Evolutionary conservation across 202 grass and related monocot species (phyloP), one percentile per base, ranked within the genome.

Genomic region (Elaeis oleifera): DNA sequence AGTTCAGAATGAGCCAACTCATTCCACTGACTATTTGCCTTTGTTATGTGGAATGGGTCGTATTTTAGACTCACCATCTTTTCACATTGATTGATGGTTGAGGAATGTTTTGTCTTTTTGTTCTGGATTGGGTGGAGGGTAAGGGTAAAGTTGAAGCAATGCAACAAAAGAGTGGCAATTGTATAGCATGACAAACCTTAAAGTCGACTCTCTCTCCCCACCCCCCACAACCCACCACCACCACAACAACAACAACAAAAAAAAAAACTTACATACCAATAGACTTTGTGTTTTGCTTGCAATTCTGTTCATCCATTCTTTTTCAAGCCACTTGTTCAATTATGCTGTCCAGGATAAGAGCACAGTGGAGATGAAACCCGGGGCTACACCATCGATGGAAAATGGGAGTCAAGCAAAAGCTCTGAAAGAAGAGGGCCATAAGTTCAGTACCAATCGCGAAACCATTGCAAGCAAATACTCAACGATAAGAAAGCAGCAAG

Each of bases 401-500:
- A 76, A 90, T 2, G 52, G 73, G 26, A 71, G 18, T 44, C 76
- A 77, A 19, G 78, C 73, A 4, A 77, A 72, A 63, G 1, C 44
- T 71, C 18, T 18, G 20, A 72, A 63, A 61, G 73, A 82, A 63
- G 67, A 77, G 20, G 62, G 50, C 36, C 79, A 28, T 4, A 99
- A 87, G 65, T 86, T 84, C 69, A 59, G 77, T 58, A 72, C 79
- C 63, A 87, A 64, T 78, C 80, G 75, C 54, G 94, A 84, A 74
- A 56, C 21, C 64, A 82, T 89, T 60, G 75, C 85, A 14, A 84
- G 74, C 58, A 99, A 99, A 73, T 99, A 99, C 53, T 66, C 84
- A 53, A 72, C 72, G 64, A 84, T 81, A 60, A 99, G 89, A 84
- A 84, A 94, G 65, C 65, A 69, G 54, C 78, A 88, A 68, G 83